These are phyloP conservation scores for Sideroxylon spinosum DNA, from an alignment of 179 eudicot genomes.

Conservation along the genomic window DNA sequence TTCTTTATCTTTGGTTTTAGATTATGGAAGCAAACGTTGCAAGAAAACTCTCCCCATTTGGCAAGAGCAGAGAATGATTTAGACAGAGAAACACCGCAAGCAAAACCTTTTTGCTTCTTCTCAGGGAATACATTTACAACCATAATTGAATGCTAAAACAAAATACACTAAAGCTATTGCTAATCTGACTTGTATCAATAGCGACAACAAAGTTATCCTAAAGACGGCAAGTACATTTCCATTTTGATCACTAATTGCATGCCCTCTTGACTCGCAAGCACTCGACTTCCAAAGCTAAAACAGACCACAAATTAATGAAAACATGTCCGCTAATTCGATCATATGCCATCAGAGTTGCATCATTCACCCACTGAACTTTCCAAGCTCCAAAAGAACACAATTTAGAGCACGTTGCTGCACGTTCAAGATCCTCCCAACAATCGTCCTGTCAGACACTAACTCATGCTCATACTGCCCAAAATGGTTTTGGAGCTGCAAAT, in stretches of 20 bases:
- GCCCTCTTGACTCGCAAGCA: not conserved
- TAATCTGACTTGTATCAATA: no score
- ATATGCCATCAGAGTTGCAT: no score
- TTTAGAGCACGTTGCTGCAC: not conserved
- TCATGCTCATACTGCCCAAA: constrained; percentile 64
- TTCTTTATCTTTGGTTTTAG: no score
- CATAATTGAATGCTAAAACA: no score
- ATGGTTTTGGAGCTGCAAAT: constrained; percentile 53
- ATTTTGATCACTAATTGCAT: not conserved
- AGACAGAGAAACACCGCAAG: no score
- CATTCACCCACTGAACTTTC: not conserved
- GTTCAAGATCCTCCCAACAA: not conserved
- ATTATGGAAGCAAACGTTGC: no score
- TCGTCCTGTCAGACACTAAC: not conserved
- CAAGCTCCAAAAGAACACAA: not conserved
- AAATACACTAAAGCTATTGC: no score
- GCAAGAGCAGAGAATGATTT: no score
- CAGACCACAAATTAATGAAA: no score
- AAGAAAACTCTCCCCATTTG: no score
- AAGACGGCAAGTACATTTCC: not conserved
- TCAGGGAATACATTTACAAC: no score
- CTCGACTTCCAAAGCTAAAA: not conserved
- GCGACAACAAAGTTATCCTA: not conserved
- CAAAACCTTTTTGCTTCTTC: no score
- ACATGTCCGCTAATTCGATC: not conserved